Base-by-base conservation (phyloP, 176 grass and related monocot species). In the Oryza coarctata region DNA sequence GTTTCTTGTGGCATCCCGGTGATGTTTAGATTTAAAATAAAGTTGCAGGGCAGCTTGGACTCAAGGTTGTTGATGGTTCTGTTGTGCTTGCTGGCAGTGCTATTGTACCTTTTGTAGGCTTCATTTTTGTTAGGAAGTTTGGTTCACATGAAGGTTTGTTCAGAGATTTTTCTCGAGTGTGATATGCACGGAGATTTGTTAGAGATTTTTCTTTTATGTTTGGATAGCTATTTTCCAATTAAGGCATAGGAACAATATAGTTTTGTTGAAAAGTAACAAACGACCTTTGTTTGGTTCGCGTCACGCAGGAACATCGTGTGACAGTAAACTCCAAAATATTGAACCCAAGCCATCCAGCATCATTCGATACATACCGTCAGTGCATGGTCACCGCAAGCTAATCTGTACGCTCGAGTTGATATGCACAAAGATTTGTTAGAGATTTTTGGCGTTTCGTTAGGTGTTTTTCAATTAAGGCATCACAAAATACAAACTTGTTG, bases 21-120 rank as follows among this genome's bases (percentile, higher is more conserved):
- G 22, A 1, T 7, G 15, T 82, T 87, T 31, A 71, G 15, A 55
- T 22, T 55, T 55, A 55, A 87, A 87, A 52, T 71, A 82, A 82
- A 87, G 79, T n/a, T 62, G 27, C 15, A 50, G 9, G 17, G 28
- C 7, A 32, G 18, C 0, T 60, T 60, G 52, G n/a, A n/a, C 52
- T 57, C 52, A 3, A 17, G 12, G 25, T 30, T 12, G 29, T 5
- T 52, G 28, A 7, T 55, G 29, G 32, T 3, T 50, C n/a, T n/a
- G n/a, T 74, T 33, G 45, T n/a, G 2, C 50, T 57, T 74, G 15
- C 13, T 55, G 25, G 13, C 70, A 38, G 11, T 70, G 18, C 35
- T 40, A 7, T 4, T 25, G 5, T 41, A 70, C 18, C 66, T 25
- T 70, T 25, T 40, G 1, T 57, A 55, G 20, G 50, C 52, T 9